phyloP scores from a whole-genome alignment of 257 asterid genomes.

The Solanum pinnatisectum region DNA sequence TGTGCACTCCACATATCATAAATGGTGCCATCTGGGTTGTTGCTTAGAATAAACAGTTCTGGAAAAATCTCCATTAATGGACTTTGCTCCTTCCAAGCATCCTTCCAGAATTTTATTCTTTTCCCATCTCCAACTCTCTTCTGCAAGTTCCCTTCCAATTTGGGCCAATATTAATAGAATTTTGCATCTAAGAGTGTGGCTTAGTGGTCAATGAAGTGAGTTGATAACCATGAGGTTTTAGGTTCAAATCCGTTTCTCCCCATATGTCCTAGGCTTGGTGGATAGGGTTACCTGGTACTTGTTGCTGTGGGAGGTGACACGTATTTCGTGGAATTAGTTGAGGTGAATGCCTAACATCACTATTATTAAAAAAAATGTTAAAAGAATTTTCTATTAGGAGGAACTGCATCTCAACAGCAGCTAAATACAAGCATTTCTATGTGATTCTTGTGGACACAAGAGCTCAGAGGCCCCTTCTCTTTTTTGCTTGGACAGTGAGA shows the following conservation, averaged over 20 bases:
- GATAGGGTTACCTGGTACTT: background rate
- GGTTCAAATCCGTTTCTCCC: background rate
- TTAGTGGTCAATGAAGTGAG: background rate
- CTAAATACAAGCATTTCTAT: background rate
- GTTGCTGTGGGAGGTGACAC: background rate
- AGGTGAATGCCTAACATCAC: background rate
- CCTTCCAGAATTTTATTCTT: too few relatives aligned
- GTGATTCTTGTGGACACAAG: background rate
- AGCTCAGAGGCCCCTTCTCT: background rate
- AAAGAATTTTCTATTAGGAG: background rate
- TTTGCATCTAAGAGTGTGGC: background rate
- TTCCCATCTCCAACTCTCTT: too few relatives aligned
- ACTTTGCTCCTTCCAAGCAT: too few relatives aligned
- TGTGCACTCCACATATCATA: too few relatives aligned
- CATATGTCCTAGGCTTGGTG: background rate
- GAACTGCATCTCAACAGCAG: background rate
- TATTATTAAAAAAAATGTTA: too few relatives aligned
- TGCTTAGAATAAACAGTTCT: too few relatives aligned
- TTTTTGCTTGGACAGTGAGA: background rate
- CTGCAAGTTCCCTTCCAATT: too few relatives aligned
- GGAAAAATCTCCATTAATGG: too few relatives aligned
- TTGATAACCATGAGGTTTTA: background rate
- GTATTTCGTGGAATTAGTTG: background rate
- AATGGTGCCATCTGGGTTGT: too few relatives aligned
- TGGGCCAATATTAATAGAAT: background rate